phyloP scores from a whole-genome alignment of 2,329 filamentous ascomycete genomes.

The Leptodontidium sp. region DNA sequence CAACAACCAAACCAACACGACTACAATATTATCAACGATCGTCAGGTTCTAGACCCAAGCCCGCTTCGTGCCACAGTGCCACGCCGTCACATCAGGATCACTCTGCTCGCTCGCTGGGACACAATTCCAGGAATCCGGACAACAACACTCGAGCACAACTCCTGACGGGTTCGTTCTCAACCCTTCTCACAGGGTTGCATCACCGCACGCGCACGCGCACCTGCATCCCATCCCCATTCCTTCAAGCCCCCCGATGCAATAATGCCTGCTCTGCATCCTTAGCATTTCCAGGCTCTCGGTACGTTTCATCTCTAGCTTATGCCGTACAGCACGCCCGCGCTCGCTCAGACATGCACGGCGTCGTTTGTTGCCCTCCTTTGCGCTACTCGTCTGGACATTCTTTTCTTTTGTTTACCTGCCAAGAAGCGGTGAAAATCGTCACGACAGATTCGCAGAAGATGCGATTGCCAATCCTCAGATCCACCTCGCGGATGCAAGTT shows the following conservation, averaged over 20 bases:
- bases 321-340: constrained; percentile 9
- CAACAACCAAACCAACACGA: background rate
- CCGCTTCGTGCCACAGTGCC: background rate
- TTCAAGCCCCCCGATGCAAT: constrained; percentile 20
- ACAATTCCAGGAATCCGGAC: constrained; percentile 14
- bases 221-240: background rate
- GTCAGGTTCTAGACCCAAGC: background rate
- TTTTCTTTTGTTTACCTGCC: constrained; percentile 11
- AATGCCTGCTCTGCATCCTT: constrained; percentile 24
- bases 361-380: background rate
- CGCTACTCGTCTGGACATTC: background rate
- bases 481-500: background rate
- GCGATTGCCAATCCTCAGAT: background rate
- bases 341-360: background rate
- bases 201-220: background rate
- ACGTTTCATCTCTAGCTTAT: constrained; percentile 27
- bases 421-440: constrained; percentile 9
- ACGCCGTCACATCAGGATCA: background rate
- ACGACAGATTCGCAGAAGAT: background rate
- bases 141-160: background rate
- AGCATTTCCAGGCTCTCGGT: constrained; percentile 28
- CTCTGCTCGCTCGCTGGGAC: background rate
- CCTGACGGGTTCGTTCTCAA: no score
- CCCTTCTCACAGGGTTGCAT: background rate
- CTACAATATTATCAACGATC: background rate